Evolutionary conservation across 106 monocot species (phyloP), one percentile per base, ranked within the genome.

Genomic region (Acorus calamus): DNA sequence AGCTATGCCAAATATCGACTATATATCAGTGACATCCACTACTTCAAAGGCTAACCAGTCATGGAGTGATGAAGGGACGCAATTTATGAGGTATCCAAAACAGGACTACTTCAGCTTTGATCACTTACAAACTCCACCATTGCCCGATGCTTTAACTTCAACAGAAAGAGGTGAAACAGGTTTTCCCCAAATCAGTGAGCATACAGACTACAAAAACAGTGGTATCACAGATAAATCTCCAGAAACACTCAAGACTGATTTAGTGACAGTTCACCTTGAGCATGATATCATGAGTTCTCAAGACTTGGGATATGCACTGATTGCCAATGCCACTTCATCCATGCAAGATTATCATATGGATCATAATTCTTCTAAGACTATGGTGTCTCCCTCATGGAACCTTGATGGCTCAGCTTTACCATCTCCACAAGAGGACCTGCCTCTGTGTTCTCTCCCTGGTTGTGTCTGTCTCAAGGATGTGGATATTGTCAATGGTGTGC

Each of bases 391-490:
- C 41, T n/a, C 57, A 68, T 56, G 28, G 66, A 85, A 75, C 63
- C 42, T 50, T 5, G 64, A 58, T 59, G 80, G 57, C 11, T 51
- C 66, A 4, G 79, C 73, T 59, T 44, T 75, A 53, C 65, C 73
- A 71, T 60, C 80, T 50, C 60, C 83, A 11, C 71, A 75, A 8
- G 86, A 94, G n/a, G 80, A 85, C 52, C 51, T 80, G 47, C 42
- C 56, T 8, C 9, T 80, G 6, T 77, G 52, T 74, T 75, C 81
- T 64, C 68, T 81, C 57, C 78, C 80, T n/a, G 69, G 71, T 11
- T 59, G 80, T 63, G 77, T 70, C 51, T 91, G 64, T 70, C 75
- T 93, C 7, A 83, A 86, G 43, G 77, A 86, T 65, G 47, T 79
- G 28, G 83, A 66, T 7, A 50, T 28, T 28, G 28, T 72, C 10